Evolutionary conservation across 331 rosid genomes (phyloP).

Genomic region (Ulmus americana): DNA sequence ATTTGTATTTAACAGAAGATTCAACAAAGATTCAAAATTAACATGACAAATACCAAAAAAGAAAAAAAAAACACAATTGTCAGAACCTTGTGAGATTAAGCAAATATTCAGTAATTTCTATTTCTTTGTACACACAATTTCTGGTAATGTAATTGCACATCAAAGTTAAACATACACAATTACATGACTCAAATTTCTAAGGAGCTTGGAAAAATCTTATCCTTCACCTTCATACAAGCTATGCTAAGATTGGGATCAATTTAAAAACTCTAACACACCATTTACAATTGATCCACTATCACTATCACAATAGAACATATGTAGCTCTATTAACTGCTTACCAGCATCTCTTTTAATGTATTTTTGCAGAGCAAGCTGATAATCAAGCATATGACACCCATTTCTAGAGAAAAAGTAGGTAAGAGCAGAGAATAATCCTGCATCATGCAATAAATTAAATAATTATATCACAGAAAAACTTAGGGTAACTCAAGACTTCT

Average conservation of each 20-base stretch:
- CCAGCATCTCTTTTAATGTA: conserved; percentile 62
- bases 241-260: neutral
- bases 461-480: conserved; percentile 1
- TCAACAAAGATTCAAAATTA: conserved; percentile 1
- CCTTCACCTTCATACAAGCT: neutral
- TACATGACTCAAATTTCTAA: neutral
- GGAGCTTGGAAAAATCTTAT: neutral
- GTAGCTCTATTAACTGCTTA: conserved; percentile 30
- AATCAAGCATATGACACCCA: conserved; percentile 76
- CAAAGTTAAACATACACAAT: neutral
- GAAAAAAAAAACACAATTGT: neutral
- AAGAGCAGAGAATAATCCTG: conserved; percentile 81
- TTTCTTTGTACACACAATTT: neutral
- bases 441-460: conserved; percentile 27
- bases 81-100: neutral
- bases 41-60: neutral
- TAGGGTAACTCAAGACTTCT: conserved; percentile 1
- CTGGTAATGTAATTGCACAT: neutral
- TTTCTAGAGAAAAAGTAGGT: conserved; percentile 88
- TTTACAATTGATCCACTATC: neutral
- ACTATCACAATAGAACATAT: neutral
- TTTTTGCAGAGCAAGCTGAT: conserved; percentile 84
- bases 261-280: neutral
- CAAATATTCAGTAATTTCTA: neutral
- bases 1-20: conserved; percentile 9